These are phyloP conservation scores for Sporisorium sorghi DNA, from an alignment of 1,284 basidiomycete genomes.

Conservation along the genomic window DNA sequence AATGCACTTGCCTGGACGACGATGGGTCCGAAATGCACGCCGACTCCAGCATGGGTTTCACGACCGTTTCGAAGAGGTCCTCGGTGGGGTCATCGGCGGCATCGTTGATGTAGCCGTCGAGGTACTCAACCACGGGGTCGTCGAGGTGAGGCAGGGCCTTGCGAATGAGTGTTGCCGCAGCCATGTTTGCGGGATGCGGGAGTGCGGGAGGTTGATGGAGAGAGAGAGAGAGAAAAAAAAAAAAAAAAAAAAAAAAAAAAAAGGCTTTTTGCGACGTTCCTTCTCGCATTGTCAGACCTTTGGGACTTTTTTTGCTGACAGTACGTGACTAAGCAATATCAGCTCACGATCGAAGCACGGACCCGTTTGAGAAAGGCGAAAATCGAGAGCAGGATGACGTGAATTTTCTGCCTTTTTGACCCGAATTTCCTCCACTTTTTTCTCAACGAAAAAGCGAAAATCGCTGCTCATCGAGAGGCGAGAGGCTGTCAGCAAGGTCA, in stretches of 20 bases:
- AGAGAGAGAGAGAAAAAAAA: no score
- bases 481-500: no score
- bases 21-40: slow-evolving; percentile 60
- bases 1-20: slow-evolving; percentile 43
- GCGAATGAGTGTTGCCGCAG: slow-evolving; percentile 80
- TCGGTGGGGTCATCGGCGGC: slow-evolving; percentile 73
- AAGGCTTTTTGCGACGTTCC: no score
- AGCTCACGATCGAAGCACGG: slow-evolving; percentile 10
- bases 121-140: slow-evolving; percentile 91
- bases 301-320: neutral
- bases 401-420: slow-evolving; percentile 4
- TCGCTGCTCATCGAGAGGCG: slow-evolving; percentile 2
- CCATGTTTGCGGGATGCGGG: slow-evolving; percentile 39
- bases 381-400: slow-evolving; percentile 23
- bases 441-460: neutral
- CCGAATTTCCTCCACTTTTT: slow-evolving; percentile 1
- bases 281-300: slow-evolving; percentile 1
- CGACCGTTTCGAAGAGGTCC: slow-evolving; percentile 58
- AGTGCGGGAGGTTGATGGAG: neutral
- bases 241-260: neutral
- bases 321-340: neutral
- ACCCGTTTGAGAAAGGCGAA: slow-evolving; percentile 7
- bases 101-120: slow-evolving; percentile 89
- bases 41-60: slow-evolving; percentile 66
- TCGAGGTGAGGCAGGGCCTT: slow-evolving; percentile 86